Conservation (phyloP, 768 basidiomycete species). For the Mycena belliarum region DNA sequence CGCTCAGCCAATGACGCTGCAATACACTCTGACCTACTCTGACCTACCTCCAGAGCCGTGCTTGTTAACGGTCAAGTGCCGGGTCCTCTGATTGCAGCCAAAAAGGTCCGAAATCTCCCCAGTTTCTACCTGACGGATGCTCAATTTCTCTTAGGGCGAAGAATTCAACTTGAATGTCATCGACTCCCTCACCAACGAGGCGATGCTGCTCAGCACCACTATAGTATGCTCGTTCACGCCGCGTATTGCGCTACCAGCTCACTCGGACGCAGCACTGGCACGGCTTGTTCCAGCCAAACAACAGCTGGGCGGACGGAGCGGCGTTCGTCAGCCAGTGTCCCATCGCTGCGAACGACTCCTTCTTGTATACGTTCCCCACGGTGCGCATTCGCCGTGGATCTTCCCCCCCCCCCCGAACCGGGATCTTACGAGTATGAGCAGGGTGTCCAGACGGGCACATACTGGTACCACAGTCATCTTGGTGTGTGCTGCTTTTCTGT, state of each 20-base stretch:
- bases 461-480: slow-evolving; percentile 38
- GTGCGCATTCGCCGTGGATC: not conserved
- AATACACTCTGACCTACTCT: too few relatives aligned
- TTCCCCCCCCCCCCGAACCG: too few relatives aligned
- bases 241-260: too few relatives aligned
- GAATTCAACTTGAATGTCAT: slow-evolving; percentile 3
- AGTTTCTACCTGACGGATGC: too few relatives aligned
- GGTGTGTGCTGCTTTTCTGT: too few relatives aligned
- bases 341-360: not conserved
- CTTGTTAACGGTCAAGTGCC: not conserved
- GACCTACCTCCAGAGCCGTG: not conserved
- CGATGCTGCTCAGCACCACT: slow-evolving; percentile 4
- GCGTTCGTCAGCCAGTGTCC: slow-evolving; percentile 5
- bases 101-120: too few relatives aligned
- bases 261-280: slow-evolving; percentile 16
- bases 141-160: not conserved
- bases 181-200: slow-evolving; percentile 1
- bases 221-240: not conserved
- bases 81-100: slow-evolving; percentile 11
- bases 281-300: slow-evolving; percentile 10
- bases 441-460: slow-evolving; percentile 28
- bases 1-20: too few relatives aligned
- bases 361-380: slow-evolving; percentile 9
- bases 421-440: not conserved
- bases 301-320: not conserved